These are phyloP conservation scores for Cladosporium halotolerans DNA, from an alignment of 2,329 filamentous ascomycete species.

Conservation along the genomic window DNA sequence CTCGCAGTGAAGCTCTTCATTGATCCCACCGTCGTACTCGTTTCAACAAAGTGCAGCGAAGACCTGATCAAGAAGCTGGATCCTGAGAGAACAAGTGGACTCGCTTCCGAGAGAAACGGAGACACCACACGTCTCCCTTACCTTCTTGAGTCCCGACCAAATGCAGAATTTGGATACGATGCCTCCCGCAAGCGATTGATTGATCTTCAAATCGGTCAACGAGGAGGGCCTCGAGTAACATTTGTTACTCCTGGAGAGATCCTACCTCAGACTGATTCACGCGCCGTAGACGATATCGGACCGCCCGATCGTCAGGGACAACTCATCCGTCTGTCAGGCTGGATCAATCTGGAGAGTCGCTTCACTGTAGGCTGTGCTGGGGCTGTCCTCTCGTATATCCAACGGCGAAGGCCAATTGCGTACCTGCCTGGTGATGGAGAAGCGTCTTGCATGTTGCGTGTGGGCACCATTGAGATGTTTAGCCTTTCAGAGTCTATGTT, in stretches of 20 bases:
- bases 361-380: conserved; percentile 77
- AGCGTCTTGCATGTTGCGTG: conserved; percentile 50
- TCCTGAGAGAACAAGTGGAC: conserved; percentile 31
- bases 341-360: conserved; percentile 66
- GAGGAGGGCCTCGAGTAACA: conserved; percentile 43
- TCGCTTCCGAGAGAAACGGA: conserved; percentile 23
- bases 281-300: conserved; percentile 38
- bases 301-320: conserved; percentile 50
- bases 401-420: conserved; percentile 58
- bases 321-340: conserved; percentile 62
- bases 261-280: conserved; percentile 19
- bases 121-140: conserved; percentile 52
- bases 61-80: conserved; percentile 40
- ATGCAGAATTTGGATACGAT: conserved; percentile 66
- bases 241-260: conserved; percentile 59
- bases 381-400: conserved; percentile 74
- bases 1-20: conserved; percentile 53
- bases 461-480: conserved; percentile 68
- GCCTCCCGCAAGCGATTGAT: conserved; percentile 60
- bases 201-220: conserved; percentile 49
- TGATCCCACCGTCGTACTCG: conserved; percentile 54
- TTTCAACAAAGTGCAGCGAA: conserved; percentile 52
- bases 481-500: conserved; percentile 63
- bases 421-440: conserved; percentile 56
- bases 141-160: conserved; percentile 60